Evolutionary conservation across 306 rosid genomes (phyloP), one percentile per base, ranked within the genome.

Genomic region (Lathyrus aphaca): DNA sequence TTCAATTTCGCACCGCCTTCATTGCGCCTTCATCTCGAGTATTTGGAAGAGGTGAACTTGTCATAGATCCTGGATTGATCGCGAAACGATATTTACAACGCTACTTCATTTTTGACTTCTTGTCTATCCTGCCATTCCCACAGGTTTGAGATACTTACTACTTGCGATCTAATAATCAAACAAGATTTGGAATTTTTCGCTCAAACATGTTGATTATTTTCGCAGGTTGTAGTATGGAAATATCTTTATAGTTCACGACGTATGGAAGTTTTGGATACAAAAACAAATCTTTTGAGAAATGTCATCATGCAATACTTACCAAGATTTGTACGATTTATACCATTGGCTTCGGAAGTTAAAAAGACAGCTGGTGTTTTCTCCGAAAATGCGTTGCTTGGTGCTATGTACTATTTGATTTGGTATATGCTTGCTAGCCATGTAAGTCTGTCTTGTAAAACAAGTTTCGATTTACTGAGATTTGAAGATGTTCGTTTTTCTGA

Each of bases 21-120:
- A 87, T 94, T 32, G 96, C 95, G 0, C 98, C 98, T 9, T 90
- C 97, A 0, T 94, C 98, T 35, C 78, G 97, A 51, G 97, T 94
- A 27, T 90, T 94, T 21, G 98, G 98, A 32, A 76, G 98, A 80
- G 98, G 98, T 45, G 98, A 94, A 72, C 98, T 94, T 56, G 98
- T 94, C 32, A 94, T 88, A 29, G 96, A 90, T 78, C 86, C 97
- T 68, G 44, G 78, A 16, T 53, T 90, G 82, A 94, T 90, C 56
- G 98, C 96, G 6, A 73, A 44, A 76, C 81, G 96, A 63, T 94
- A 94, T 74, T 84, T 94, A 12, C 82, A 10, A 40, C 92, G 86
- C 13, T 85, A 87, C 73, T 94, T 90, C 82, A 3, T 88, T 6
- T 59, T 91, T 13, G 98, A 94, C 77, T 82, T 94, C 51, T 42